Evolutionary conservation across 257 asterid species (phyloP), one percentile per base, ranked within the genome.

Genomic region (Anisodus acutangulus): DNA sequence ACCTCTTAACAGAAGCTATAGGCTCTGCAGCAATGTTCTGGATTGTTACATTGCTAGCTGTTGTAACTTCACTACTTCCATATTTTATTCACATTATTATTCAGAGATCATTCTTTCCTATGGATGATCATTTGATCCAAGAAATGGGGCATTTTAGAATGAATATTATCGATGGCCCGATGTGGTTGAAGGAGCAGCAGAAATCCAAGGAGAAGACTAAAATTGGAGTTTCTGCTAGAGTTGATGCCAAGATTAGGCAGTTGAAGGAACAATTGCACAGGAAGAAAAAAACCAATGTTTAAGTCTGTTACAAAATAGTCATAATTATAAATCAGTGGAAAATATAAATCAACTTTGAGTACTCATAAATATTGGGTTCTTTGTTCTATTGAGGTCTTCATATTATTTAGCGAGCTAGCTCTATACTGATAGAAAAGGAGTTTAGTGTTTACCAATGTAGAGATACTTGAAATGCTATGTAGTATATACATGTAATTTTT

Each of bases 101-200:
- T 86, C 98, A 92, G 54, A 88, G 99, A 81, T 87, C 92, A 53
- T 91, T 93, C 89, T 88, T 87, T 64, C 99, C 99, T 0, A 89
- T 94, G 95, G 99, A 97, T 69, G 98, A 95, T 83, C 98, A 97
- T 59, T 89, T 97, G 80, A 97, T 97, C 81, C 98, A 95, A 80
- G 99, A 97, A 90, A 95, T 97, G 85, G 95, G 93, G 86, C 91
- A 90, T 84, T 95, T 90, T 67, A 89, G 81, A 88, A 97, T 93
- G 85, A 94, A 97, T 58, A 89, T 93, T 0, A 92, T 93, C 86
- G 99, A 97, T 84, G 90, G 94, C 51, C 91, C 85, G 39, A 97
- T 97, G 99, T 97, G 99, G 99, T 89, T 83, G 41, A 79, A 91
- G 70, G 99, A 97, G 83, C 85, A 91, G 22, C 90, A 95, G n/a